Evolutionary conservation across 2,329 filamentous ascomycete species (phyloP).

Genomic region (Monosporascus ibericus): DNA sequence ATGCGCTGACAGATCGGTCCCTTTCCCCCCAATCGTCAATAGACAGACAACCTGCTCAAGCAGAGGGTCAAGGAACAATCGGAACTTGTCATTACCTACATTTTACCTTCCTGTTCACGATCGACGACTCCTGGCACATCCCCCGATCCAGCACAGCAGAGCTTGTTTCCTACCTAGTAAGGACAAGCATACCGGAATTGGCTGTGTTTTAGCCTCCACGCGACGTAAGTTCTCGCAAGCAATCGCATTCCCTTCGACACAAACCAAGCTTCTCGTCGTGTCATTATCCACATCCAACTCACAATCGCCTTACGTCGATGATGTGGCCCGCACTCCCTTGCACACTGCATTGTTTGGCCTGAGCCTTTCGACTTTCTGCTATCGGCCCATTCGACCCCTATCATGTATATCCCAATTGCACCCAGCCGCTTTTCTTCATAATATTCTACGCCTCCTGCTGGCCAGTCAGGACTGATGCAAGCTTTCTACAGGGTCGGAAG

Average conservation of each 20-base stretch:
- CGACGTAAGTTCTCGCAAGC: slow-evolving; percentile 13
- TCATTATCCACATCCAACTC: background rate
- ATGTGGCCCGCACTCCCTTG: background rate
- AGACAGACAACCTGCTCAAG: slow-evolving; percentile 15
- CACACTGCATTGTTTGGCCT: background rate
- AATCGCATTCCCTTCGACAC: background rate
- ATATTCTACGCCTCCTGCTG: background rate
- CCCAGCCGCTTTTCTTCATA: background rate
- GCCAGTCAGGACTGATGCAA: background rate
- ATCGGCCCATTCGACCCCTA: background rate
- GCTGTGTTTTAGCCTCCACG: slow-evolving; percentile 4
- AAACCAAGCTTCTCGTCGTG: background rate
- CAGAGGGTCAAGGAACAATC: slow-evolving; percentile 15
- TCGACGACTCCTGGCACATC: slow-evolving; percentile 2
- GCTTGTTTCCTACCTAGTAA: slow-evolving; percentile 15
- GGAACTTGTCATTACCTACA: background rate
- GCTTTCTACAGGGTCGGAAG: slow-evolving; percentile 16
- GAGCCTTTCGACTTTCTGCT: background rate
- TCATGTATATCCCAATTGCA: background rate
- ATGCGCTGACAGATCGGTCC: slow-evolving; percentile 22
- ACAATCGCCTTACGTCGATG: background rate
- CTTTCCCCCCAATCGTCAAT: slow-evolving; percentile 9
- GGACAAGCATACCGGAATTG: slow-evolving; percentile 14
- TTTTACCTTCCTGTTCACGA: slow-evolving; percentile 1
- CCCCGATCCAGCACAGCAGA: slow-evolving; percentile 7